Base-by-base conservation (phyloP, 2,329 filamentous ascomycete genomes). In the Pseudocercospora fijiensis region DNA sequence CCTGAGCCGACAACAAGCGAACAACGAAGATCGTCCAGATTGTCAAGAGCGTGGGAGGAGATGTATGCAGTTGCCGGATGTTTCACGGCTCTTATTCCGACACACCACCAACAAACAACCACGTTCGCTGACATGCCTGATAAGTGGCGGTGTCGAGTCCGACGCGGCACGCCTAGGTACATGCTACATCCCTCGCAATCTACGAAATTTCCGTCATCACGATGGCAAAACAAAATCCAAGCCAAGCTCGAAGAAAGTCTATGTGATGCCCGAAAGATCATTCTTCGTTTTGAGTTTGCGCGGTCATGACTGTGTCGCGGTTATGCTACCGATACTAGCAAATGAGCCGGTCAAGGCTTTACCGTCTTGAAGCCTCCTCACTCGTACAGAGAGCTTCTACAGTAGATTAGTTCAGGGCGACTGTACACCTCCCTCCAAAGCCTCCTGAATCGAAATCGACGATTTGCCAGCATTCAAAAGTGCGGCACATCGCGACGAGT, bases 351-450 rank as follows among this genome's bases (percentile, higher is more conserved):
- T 33, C 49, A 24, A 60, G 18, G 33, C 57, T 60, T 60, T 37
- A 63, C 61, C 61, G 61, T 57, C 37, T 24, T n/a, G 27, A 63
- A 59, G 27, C 49, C 27, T 53, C 49, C 27, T 53, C 33, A 62
- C 28, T 26, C 53, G 49, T 53, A 45, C 33, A 30, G 20, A 22
- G 43, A 28, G 49, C 49, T 30, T 43, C 45, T 43, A n/a, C n/a
- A n/a, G n/a, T n/a, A 20, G 28, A 41, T 37, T 53, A 24, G 28
- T 43, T 51, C 58, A 27, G 37, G 58, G 22, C n/a, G 58, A 37
- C 26, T 41, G 28, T 27, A 33, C 33, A 53, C 26, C 49, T 43
- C 27, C 9, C 5, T 13, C 61, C 47, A 33, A 59, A 11, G 61
- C 61, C 61, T 63, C 49, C 33, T 57, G 49, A 60, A 43, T 43